A percentile compares a stretch with the other conserved stretches of the same genome.
Evolutionary conservation across 164 flowering plant species (phyloP).

Genomic region (Malania oleifera): DNA sequence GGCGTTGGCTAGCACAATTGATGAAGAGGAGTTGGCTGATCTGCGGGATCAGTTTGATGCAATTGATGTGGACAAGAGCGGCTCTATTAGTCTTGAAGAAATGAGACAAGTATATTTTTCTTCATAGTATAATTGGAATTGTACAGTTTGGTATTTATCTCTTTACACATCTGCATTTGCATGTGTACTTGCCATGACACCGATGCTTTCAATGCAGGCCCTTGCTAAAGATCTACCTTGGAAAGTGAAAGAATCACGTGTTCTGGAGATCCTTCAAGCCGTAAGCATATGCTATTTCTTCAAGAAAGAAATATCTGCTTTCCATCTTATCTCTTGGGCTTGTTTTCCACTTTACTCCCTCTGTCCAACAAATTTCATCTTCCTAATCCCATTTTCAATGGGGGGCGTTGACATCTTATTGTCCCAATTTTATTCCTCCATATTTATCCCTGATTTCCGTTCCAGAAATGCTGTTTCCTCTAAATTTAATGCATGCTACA

Average conservation of each 20-base stretch:
- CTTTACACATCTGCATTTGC: not conserved
- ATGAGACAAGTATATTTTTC: constrained; percentile 72
- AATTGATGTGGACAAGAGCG: constrained; percentile 91
- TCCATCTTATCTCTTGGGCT: not conserved
- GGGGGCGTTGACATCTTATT: no score
- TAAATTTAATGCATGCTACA: no score
- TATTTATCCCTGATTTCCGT: no score
- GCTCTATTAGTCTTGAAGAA: constrained; percentile 93
- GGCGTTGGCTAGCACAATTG: constrained; percentile 93
- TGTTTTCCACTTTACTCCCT: not conserved
- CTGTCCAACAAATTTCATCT: not conserved
- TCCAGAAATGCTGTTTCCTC: no score
- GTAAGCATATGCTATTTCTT: constrained; percentile 32
- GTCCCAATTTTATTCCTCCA: no score
- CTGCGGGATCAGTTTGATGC: constrained; percentile 94
- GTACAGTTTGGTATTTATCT: not conserved
- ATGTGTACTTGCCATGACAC: not conserved
- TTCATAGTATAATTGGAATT: constrained; percentile 10
- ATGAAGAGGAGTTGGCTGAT: constrained; percentile 77
- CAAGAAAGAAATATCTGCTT: not conserved
- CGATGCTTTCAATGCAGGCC: constrained; percentile 51
- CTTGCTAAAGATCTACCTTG: constrained; percentile 96
- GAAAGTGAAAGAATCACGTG: constrained; percentile 85
- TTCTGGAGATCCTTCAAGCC: constrained; percentile 89
- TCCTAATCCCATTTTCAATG: no score